phyloP scores from a whole-genome alignment of 192 early-diverging fungal genomes.

The Backusella australiensis region DNA sequence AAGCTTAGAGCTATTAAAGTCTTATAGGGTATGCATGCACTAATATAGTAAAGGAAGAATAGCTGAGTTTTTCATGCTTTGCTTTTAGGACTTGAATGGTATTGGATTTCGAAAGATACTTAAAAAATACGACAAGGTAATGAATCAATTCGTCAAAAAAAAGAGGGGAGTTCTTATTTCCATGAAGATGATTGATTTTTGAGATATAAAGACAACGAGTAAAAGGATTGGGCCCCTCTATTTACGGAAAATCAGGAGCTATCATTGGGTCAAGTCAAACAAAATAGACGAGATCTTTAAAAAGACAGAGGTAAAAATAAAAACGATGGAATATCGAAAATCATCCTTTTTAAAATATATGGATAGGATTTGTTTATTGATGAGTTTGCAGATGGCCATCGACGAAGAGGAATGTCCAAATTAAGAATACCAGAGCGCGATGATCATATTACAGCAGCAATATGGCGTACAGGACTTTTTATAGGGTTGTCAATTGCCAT shows the following conservation, averaged over 20 bases:
- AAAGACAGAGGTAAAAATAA: background rate
- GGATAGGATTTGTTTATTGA: constrained; percentile 54
- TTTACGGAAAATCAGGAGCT: constrained; percentile 41
- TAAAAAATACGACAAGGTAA: constrained; percentile 74
- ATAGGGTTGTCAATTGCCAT: constrained; percentile 56
- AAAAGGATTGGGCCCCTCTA: constrained; percentile 44
- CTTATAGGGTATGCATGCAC: constrained; percentile 48
- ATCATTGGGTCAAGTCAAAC: constrained; percentile 50
- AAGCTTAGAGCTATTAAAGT: constrained; percentile 65
- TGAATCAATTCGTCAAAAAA: background rate
- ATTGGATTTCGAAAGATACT: constrained; percentile 70
- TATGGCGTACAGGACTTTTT: constrained; percentile 58
- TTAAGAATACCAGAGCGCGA: constrained; percentile 51
- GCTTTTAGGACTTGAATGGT: constrained; percentile 42
- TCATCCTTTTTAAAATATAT: constrained; percentile 18
- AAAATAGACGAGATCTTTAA: constrained; percentile 24
- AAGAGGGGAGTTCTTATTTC: background rate
- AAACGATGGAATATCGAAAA: constrained; percentile 38
- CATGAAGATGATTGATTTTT: background rate
- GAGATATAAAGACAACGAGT: constrained; percentile 39
- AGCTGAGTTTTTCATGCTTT: background rate
- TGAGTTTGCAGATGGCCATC: constrained; percentile 62
- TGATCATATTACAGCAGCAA: constrained; percentile 17
- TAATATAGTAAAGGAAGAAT: background rate
- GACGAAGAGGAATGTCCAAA: constrained; percentile 62